Evolutionary conservation across 2,329 filamentous ascomycete genomes (phyloP).

Genomic region (Fusarium foetens): DNA sequence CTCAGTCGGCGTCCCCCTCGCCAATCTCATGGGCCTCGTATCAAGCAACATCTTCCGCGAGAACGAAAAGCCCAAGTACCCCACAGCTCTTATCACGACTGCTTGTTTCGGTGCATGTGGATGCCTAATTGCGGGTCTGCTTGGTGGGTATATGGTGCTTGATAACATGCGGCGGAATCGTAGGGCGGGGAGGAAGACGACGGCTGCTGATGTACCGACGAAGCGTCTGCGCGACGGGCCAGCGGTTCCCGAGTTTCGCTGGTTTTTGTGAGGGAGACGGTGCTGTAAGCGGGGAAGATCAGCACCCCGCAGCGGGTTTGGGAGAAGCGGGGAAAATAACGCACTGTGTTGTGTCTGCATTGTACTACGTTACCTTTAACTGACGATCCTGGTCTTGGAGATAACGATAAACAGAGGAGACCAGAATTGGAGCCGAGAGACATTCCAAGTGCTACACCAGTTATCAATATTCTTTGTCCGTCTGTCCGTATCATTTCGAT

Average conservation of each 20-base stretch:
- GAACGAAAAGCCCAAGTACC: conserved; percentile 73
- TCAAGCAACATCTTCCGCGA: conserved; percentile 74
- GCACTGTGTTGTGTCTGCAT: not conserved
- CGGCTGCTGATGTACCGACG: conserved; percentile 2
- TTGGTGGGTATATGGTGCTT: conserved; percentile 71
- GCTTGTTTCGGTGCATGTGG: conserved; percentile 72
- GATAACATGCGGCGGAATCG: conserved; percentile 49
- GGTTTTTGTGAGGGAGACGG: not conserved
- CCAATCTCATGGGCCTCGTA: conserved; percentile 62
- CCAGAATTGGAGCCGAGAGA: conserved; percentile 4
- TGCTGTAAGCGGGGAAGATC: not conserved
- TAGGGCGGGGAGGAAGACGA: conserved; percentile 4
- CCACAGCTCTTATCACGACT: conserved; percentile 71
- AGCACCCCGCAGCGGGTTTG: not conserved
- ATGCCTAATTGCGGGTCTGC: conserved; percentile 60
- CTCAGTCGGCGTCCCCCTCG: not conserved
- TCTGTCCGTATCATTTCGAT: not conserved
- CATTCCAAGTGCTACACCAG: too few relatives aligned
- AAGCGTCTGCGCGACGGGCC: conserved; percentile 8
- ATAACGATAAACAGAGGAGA: not conserved
- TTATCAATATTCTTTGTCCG: not conserved
- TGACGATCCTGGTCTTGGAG: not conserved
- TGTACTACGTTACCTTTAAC: conserved; percentile 12
- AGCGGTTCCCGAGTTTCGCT: conserved; percentile 15
- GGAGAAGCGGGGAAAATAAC: not conserved